Conservation (phyloP, 2,329 filamentous ascomycete species). For the Aquanectria penicillioides region DNA sequence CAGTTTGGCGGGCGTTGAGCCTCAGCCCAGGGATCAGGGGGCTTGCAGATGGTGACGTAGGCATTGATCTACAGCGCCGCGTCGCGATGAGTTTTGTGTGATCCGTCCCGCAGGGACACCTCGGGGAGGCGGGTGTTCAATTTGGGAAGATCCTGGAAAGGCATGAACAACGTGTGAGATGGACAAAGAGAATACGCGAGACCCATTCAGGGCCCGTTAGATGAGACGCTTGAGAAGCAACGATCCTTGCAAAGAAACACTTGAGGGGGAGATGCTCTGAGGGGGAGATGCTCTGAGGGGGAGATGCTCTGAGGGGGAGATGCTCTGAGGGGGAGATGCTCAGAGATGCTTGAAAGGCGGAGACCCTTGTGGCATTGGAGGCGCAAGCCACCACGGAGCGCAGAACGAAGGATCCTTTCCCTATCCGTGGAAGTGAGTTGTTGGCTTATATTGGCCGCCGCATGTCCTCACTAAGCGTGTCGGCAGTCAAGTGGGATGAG, state of each 20-base stretch:
- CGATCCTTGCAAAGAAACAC: too few species aligned
- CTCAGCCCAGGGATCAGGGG: background rate
- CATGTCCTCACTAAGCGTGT: conserved; percentile 3
- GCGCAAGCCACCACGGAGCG: background rate
- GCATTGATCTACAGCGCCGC: conserved; percentile 4
- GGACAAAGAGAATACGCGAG: too few species aligned
- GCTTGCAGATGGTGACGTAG: background rate
- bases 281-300: too few species aligned
- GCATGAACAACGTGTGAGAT: too few species aligned
- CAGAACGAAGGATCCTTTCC: too few species aligned
- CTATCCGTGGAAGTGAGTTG: background rate
- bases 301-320: too few species aligned
- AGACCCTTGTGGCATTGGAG: background rate
- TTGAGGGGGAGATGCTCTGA: too few species aligned
- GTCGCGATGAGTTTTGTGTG: background rate
- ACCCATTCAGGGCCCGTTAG: background rate
- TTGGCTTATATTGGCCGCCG: background rate
- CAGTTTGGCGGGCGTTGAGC: conserved; percentile 15
- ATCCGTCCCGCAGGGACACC: conserved; percentile 3
- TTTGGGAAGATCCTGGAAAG: too few species aligned
- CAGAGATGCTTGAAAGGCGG: too few species aligned
- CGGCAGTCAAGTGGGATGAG: conserved; percentile 18
- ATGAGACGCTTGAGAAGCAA: background rate
- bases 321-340: too few species aligned
- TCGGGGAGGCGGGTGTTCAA: too few species aligned